A percentile compares a stretch with the other conserved stretches of the same genome.
phyloP scores from a whole-genome alignment of 108 stramenopile species.

The Thalassiosira profunda region DNA sequence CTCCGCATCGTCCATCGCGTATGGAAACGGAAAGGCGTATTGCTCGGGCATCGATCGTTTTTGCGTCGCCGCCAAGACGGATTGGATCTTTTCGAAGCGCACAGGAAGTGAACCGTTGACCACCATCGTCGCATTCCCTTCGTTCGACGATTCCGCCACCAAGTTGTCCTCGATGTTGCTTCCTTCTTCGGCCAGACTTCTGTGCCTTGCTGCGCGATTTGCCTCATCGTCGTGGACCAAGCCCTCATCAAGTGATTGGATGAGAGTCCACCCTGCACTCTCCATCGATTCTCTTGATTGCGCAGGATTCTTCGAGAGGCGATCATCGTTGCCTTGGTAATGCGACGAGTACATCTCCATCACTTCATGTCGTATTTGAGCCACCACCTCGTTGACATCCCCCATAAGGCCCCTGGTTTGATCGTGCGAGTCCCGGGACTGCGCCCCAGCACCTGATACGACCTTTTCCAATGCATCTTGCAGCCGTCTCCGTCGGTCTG shows the following conservation, averaged over 20 bases:
- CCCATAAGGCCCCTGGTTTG: too few relatives aligned
- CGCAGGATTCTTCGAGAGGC: background rate
- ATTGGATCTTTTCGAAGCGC: too few relatives aligned
- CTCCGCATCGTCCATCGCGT: conserved; percentile 64
- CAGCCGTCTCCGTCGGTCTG: conserved; percentile 29
- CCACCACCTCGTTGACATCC: conserved; percentile 6
- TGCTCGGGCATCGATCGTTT: background rate
- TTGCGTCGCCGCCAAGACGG: background rate
- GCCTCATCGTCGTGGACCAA: too few relatives aligned
- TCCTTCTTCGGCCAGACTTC: too few relatives aligned
- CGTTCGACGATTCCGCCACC: too few relatives aligned
- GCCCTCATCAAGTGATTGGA: conserved; percentile 33
- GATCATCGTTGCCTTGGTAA: conserved; percentile 20
- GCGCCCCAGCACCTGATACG: background rate
- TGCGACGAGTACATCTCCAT: conserved; percentile 38
- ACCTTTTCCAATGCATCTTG: conserved; percentile 24
- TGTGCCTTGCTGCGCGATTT: too few relatives aligned
- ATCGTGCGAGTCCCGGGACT: background rate
- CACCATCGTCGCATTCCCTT: background rate
- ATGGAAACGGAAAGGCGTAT: conserved; percentile 66
- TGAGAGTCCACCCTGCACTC: conserved; percentile 30
- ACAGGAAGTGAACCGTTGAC: background rate
- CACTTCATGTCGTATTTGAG: conserved; percentile 50
- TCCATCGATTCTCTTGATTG: conserved; percentile 10
- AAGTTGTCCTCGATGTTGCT: too few relatives aligned